Conservation (phyloP, 192 early-diverging fungal genomes). For the Coemansia guatemalensis region DNA sequence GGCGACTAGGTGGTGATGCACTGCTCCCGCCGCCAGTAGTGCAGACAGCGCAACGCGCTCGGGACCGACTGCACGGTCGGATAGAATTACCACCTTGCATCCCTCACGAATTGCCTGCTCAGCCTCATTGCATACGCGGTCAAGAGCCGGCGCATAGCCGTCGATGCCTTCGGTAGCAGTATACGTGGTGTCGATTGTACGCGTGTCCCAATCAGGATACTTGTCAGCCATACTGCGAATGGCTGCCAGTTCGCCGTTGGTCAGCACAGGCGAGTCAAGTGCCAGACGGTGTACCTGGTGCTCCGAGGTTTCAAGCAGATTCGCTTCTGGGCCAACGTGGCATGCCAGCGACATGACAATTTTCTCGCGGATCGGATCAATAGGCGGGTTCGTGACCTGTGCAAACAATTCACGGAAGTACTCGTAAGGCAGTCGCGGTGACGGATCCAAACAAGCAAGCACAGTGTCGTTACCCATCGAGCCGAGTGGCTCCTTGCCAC, state of each 20-base stretch:
- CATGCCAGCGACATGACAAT: constrained; percentile 97
- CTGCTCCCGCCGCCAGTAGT: constrained; percentile 84
- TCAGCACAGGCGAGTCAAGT: constrained; percentile 86
- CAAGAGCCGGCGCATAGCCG: constrained; percentile 78
- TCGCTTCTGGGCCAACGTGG: constrained; percentile 93
- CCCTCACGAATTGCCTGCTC: constrained; percentile 74
- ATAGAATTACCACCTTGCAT: constrained; percentile 81
- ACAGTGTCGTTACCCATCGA: constrained; percentile 98
- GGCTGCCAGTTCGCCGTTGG: constrained; percentile 76
- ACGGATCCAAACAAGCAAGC: constrained; percentile 85
- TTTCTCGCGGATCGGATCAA: constrained; percentile 98
- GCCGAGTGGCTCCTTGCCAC: constrained; percentile 95
- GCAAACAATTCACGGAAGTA: constrained; percentile 98
- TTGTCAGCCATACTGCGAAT: constrained; percentile 68
- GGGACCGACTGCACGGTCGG: constrained; percentile 64
- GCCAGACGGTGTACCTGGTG: constrained; percentile 76
- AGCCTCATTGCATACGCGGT: constrained; percentile 86
- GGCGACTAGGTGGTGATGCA: constrained; percentile 91
- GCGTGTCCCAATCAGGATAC: constrained; percentile 67
- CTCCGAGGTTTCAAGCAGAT: constrained; percentile 83
- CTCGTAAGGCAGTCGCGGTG: constrained; percentile 91
- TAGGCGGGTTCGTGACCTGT: constrained; percentile 98
- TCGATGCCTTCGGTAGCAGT: constrained; percentile 67
- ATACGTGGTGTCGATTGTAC: constrained; percentile 84
- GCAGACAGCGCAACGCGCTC: constrained; percentile 81